Percentiles rank a stretch among this genome's conserved stretches.
These are phyloP conservation scores for Naematelia encephala DNA, from an alignment of 768 basidiomycete species.

Conservation along the genomic window DNA sequence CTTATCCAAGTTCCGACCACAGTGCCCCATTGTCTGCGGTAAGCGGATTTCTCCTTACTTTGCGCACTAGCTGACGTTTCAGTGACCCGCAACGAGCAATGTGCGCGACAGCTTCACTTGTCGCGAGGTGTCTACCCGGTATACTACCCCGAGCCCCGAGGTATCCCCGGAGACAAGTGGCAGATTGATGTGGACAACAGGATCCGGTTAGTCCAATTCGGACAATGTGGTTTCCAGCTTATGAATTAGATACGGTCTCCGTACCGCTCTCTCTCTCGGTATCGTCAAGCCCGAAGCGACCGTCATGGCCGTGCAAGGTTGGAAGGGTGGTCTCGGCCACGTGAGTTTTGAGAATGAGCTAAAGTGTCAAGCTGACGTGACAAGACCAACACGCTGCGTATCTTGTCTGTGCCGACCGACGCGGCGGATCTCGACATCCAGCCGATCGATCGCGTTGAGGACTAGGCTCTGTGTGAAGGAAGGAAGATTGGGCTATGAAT, in stretches of 20 bases:
- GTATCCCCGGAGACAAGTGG: conserved; percentile 84
- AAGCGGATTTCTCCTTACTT: conserved; percentile 44
- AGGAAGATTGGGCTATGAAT: background rate
- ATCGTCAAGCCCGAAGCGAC: conserved; percentile 85
- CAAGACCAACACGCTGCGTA: conserved; percentile 51
- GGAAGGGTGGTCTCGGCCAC: conserved; percentile 96
- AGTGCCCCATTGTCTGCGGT: conserved; percentile 93
- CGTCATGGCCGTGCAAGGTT: conserved; percentile 95
- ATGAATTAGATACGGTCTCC: conserved; percentile 67
- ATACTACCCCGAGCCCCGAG: conserved; percentile 93
- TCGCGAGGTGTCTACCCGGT: conserved; percentile 96
- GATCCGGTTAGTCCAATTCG: conserved; percentile 55
- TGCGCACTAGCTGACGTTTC: conserved; percentile 8
- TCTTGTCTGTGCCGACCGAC: conserved; percentile 49
- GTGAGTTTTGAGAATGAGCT: conserved; percentile 22
- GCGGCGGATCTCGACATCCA: conserved; percentile 49
- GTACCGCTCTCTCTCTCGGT: conserved; percentile 74
- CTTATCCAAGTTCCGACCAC: conserved; percentile 92
- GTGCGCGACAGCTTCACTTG: conserved; percentile 91
- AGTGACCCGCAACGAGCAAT: conserved; percentile 96
- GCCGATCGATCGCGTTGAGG: conserved; percentile 38
- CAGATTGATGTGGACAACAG: conserved; percentile 74
- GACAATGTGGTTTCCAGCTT: background rate
- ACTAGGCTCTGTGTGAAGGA: background rate
- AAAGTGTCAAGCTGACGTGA: conserved; percentile 7